A percentile compares a stretch with the other conserved stretches of the same genome.
Evolutionary conservation across 1,284 basidiomycete genomes (phyloP).

Genomic region (Albatrellus sp.): DNA sequence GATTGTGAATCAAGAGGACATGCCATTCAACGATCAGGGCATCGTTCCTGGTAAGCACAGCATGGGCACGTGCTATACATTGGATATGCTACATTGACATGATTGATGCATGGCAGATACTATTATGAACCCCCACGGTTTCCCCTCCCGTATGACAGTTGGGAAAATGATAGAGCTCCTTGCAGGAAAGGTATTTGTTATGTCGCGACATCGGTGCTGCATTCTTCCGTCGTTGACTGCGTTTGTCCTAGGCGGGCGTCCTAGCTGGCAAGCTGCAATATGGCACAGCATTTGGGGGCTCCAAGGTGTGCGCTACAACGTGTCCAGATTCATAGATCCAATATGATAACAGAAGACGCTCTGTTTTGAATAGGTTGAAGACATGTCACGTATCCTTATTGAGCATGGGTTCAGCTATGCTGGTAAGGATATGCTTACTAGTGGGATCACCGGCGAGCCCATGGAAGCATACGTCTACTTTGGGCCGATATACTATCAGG

Average conservation of each 20-base stretch:
- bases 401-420: constrained; percentile 95
- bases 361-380: constrained; percentile 61
- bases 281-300: constrained; percentile 94
- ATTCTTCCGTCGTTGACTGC: background rate
- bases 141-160: constrained; percentile 99
- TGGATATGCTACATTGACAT: background rate
- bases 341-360: background rate
- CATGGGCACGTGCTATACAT: background rate
- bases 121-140: constrained; percentile 99
- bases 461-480: constrained; percentile 97
- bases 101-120: constrained; percentile 50
- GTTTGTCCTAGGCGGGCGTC: constrained; percentile 62
- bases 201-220: constrained; percentile 2
- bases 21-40: constrained; percentile 98
- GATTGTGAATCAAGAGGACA: constrained; percentile 97
- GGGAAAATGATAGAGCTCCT: constrained; percentile 99
- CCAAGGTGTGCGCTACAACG: constrained; percentile 47
- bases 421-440: constrained; percentile 97
- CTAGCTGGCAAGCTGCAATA: constrained; percentile 81
- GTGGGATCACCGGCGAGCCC: constrained; percentile 94
- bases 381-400: constrained; percentile 93
- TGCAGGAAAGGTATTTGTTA: constrained; percentile 70
- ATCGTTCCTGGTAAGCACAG: constrained; percentile 68
- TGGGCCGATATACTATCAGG: constrained; percentile 98
- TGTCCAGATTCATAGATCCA: constrained; percentile 2